Evolutionary conservation across 441 rosid genomes (phyloP), one percentile per base, ranked within the genome.

Genomic region (Pelargonium myrrhifolium): DNA sequence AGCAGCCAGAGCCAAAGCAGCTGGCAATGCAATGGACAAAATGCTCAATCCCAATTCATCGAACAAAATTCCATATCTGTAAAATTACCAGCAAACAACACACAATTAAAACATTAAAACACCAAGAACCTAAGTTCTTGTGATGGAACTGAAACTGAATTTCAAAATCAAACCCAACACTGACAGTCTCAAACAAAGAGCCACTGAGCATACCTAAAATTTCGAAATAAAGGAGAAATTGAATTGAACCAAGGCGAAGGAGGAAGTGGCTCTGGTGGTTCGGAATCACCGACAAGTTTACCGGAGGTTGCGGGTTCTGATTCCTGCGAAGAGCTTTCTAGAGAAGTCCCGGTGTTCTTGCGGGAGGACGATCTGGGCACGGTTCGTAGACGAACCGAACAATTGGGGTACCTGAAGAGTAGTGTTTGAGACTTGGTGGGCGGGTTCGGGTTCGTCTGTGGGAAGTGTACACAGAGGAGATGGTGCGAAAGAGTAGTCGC

Each of bases 1-100:
- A 73, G 97, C 97, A 7, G 97, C 92, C 69, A 93, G 79, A 77
- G 97, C 96, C 80, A 93, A 75, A 3, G 95, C 95, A 21, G 98
- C 98, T 1, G 98, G 98, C 72, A 89, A 76, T 3, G 98, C 98
- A 51, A 93, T 89, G 10, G 95, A 90, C 77, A 86, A 67, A 63
- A 93, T 85, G 71, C 86, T 96, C 76, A 68, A 65, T 9, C 92
- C 87, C 47, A 93, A 73, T 24, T 82, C 88, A 68, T 86, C 86
- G 65, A 85, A 31, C 84, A 75, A 77, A 66, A 86, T 67, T 17
- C 82, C 79, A 65, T 72, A 75, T 51, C 82, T 77, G 76, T 68
- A 71, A 63, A 51, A 62, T 21, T 35, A 39, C 35, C 26, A 9
- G 59, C 9, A 71, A 67, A 17, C 22, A 17, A 51, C 14, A 64